Base-by-base conservation (phyloP, 768 basidiomycete genomes). In the Boletus subparvulus region DNA sequence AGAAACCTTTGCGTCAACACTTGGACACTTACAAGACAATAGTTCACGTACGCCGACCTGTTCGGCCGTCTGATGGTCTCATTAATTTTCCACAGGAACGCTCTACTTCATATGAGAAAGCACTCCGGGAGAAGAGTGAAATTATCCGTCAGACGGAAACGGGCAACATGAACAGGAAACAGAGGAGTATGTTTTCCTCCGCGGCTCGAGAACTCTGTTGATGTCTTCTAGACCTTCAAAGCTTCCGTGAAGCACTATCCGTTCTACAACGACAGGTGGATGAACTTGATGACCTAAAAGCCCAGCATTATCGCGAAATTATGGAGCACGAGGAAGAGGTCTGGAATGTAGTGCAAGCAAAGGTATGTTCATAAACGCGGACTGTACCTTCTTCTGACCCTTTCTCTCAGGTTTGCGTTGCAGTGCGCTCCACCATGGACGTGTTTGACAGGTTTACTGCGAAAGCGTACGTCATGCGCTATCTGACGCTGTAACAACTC, bases 301-400 rank as follows among this genome's bases (percentile, higher is more conserved):
- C 77, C 9, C 78, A 82, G 8, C 93, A 98, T 74, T 95, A 98
- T 65, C 83, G 87, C 60, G 87, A 93, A 64, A 93, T 96, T 51
- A 75, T 94, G 48, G 90, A 92, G 56, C 94, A 94, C 63, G 94
- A 97, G 74, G 92, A 95, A 63, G 87, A 96, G 71, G 88, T 93
- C n/a, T 98, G 95, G 95, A 86, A 94, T 64, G 83, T 85, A 14
- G 92, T 96, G 7, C 86, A 95, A 69, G 83, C 80, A 60, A 96
- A 95, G 78, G 89, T 90, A 61, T 70, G 37, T 14, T 53, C 21
- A 37, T 26, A 33, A n/a, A 30, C 36, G 33, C 33, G 7, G 21
- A 16, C 30, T 12, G 43, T 32, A 55, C 58, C 37, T 33, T 58
- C 47, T 58, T 51, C 58, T 59, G 43, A 66, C 42, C 39, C 62